Evolutionary conservation across 1,284 basidiomycete species (phyloP).

Genomic region (Ganoderma multipileum): DNA sequence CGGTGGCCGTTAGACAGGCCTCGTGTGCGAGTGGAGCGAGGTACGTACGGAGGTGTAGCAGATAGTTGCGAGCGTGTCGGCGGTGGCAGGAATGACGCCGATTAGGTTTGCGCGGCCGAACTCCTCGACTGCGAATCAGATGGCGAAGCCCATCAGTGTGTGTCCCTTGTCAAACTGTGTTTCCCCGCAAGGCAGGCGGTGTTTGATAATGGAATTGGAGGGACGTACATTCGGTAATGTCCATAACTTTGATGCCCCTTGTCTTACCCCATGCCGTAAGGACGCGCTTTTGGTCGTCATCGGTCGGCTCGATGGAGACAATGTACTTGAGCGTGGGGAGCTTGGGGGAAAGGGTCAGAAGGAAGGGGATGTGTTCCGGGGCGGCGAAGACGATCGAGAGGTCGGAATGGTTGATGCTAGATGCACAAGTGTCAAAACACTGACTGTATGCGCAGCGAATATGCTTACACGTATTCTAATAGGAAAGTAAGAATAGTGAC

Average conservation of each 20-base stretch:
- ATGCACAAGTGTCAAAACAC: slow-evolving; percentile 26
- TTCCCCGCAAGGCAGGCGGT: not conserved
- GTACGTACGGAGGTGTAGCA: slow-evolving; percentile 86
- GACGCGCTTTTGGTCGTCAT: slow-evolving; percentile 61
- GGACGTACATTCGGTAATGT: slow-evolving; percentile 69
- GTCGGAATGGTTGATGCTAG: slow-evolving; percentile 86
- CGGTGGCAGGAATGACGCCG: slow-evolving; percentile 63
- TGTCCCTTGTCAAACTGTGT: not conserved
- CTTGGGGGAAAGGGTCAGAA: slow-evolving; percentile 73
- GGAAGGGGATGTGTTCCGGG: slow-evolving; percentile 74
- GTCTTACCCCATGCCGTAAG: slow-evolving; percentile 78
- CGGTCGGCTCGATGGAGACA: slow-evolving; percentile 80
- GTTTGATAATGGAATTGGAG: not conserved
- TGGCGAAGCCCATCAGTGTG: not conserved
- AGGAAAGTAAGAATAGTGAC: not conserved
- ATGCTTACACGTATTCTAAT: slow-evolving; percentile 74
- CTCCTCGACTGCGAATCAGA: slow-evolving; percentile 61
- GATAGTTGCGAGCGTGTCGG: slow-evolving; percentile 75
- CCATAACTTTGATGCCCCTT: slow-evolving; percentile 68
- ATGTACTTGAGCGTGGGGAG: slow-evolving; percentile 78
- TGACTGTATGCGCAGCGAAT: not conserved
- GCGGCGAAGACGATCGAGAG: slow-evolving; percentile 81
- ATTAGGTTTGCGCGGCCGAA: slow-evolving; percentile 68
- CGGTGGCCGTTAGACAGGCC: not conserved
- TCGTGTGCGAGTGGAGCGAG: not conserved